phyloP scores from a whole-genome alignment of 2,329 filamentous ascomycete species.

The Rhynchosporium secalis region DNA sequence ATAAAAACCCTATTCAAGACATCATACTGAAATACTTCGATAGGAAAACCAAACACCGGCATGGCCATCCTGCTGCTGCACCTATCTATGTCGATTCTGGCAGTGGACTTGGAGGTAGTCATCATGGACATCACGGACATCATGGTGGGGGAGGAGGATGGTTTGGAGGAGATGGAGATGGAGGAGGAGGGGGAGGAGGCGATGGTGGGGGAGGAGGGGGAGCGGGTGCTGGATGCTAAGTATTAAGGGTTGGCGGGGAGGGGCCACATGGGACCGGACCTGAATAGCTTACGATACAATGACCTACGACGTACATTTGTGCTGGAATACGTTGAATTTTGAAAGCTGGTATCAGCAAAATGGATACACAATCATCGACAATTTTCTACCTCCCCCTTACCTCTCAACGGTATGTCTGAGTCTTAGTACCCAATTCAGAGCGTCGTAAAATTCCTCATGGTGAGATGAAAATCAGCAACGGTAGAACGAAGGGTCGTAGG shows the following conservation, averaged over 20 bases:
- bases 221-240: constrained; percentile 5
- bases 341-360: neutral
- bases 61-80: neutral
- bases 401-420: no score
- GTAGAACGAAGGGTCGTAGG: no score
- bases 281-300: neutral
- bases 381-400: no score
- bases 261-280: neutral
- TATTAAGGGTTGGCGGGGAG: neutral
- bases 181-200: neutral
- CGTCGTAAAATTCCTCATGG: no score
- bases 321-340: neutral
- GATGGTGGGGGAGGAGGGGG: constrained; percentile 10
- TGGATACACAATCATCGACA: no score
- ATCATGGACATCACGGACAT: constrained; percentile 9
- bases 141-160: constrained; percentile 14
- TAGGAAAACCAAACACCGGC: neutral
- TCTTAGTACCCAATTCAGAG: no score
- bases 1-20: neutral
- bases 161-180: constrained; percentile 9
- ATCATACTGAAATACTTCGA: neutral
- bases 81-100: neutral
- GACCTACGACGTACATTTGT: constrained; percentile 12
- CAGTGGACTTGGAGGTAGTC: neutral
- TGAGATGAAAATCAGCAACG: no score